Conservation (phyloP, 2,329 filamentous ascomycete genomes). For the Diaporthe sp. region DNA sequence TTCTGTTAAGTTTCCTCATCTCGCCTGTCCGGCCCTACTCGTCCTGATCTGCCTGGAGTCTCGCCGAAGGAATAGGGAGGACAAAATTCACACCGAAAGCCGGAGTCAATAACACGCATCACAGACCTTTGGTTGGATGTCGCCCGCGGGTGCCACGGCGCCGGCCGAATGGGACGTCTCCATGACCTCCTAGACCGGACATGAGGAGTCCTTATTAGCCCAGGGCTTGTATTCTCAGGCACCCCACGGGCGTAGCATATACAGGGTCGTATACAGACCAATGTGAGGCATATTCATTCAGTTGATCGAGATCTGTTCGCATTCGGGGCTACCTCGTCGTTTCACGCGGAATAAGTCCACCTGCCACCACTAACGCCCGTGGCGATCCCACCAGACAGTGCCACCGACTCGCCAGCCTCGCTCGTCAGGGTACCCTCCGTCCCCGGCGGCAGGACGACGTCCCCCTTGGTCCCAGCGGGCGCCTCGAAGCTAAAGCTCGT, state of each 20-base stretch:
- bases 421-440: slow-evolving; percentile 33
- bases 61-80: background rate
- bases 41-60: background rate
- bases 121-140: background rate
- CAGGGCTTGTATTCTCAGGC: slow-evolving; percentile 3
- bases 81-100: background rate
- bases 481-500: slow-evolving; percentile 36
- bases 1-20: background rate
- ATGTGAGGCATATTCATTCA: background rate
- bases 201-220: background rate
- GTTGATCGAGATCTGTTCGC: slow-evolving; percentile 3
- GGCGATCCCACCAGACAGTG: slow-evolving; percentile 27
- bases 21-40: slow-evolving; percentile 5
- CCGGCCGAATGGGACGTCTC: slow-evolving; percentile 3
- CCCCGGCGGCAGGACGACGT: slow-evolving; percentile 35
- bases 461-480: slow-evolving; percentile 34
- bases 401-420: slow-evolving; percentile 16
- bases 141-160: slow-evolving; percentile 9
- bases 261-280: background rate
- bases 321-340: background rate
- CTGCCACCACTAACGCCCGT: slow-evolving; percentile 32
- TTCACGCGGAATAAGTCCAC: slow-evolving; percentile 32
- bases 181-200: slow-evolving; percentile 2
- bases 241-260: background rate
- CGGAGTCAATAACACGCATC: background rate